phyloP scores from a whole-genome alignment of 1,139 yeast species.

The Suhomyces bokatorum region DNA sequence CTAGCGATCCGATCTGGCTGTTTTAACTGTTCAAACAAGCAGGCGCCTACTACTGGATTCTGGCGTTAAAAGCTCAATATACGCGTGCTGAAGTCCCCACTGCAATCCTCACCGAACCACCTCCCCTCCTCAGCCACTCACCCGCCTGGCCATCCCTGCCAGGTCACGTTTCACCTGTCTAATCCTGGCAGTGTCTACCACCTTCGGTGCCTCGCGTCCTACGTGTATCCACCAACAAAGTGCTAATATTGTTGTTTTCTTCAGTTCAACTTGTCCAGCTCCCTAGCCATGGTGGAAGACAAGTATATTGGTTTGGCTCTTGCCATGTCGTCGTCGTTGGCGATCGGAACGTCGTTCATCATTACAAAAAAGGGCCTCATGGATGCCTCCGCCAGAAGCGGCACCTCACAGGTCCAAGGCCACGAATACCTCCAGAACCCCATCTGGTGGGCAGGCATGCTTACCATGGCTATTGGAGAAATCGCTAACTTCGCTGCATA shows the following conservation, averaged over 20 bases:
- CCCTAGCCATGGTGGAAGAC: conserved; percentile 54
- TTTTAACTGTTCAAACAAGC: too few species aligned
- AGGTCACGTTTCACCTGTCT: background rate
- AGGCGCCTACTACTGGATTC: too few species aligned
- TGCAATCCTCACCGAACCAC: too few species aligned
- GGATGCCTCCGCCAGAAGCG: conserved; percentile 66
- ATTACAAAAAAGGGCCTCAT: conserved; percentile 85
- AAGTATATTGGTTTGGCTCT: conserved; percentile 87
- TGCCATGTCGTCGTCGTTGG: conserved; percentile 85
- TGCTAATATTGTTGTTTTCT: conserved; percentile 4
- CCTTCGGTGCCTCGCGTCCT: conserved; percentile 7
- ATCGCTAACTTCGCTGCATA: conserved; percentile 93
- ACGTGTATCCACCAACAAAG: conserved; percentile 2
- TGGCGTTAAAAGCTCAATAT: too few species aligned
- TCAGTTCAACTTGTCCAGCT: background rate
- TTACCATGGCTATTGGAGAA: conserved; percentile 90
- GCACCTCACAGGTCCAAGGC: conserved; percentile 64
- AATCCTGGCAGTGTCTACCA: conserved; percentile 1
- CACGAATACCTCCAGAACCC: conserved; percentile 79
- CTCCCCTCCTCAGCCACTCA: background rate
- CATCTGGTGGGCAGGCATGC: conserved; percentile 94
- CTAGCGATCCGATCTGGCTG: background rate
- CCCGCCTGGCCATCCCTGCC: background rate
- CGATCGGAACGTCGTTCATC: conserved; percentile 88
- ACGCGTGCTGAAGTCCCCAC: too few species aligned